Conservation (phyloP, 495 filamentous ascomycete genomes). For the Amorphotheca resinae region DNA sequence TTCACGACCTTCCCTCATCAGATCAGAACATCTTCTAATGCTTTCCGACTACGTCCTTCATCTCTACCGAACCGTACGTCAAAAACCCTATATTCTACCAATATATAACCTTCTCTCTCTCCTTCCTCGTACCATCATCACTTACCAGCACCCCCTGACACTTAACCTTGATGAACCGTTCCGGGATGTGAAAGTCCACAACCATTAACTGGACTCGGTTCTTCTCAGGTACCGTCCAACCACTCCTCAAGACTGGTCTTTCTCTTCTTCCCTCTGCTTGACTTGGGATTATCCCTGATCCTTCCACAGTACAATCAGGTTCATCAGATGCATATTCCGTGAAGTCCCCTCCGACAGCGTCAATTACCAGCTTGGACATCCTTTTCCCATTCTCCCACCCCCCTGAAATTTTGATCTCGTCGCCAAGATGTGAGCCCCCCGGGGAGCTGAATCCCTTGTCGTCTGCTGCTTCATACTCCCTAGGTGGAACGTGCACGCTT, state of each 20-base stretch:
- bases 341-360: not conserved
- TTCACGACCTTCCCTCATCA: no score
- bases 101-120: slow-evolving; percentile 13
- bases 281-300: not conserved
- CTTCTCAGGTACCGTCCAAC: slow-evolving; percentile 11
- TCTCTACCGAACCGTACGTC: no score
- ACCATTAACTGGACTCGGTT: slow-evolving; percentile 12
- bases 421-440: slow-evolving; percentile 1
- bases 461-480: slow-evolving; percentile 39
- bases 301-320: not conserved
- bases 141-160: slow-evolving; percentile 8
- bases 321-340: not conserved
- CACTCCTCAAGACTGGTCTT: not conserved
- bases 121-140: slow-evolving; percentile 9
- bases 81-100: slow-evolving; percentile 8
- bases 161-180: slow-evolving; percentile 17
- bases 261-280: not conserved
- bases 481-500: not conserved
- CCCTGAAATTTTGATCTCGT: not conserved
- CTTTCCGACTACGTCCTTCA: no score
- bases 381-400: slow-evolving; percentile 1
- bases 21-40: no score
- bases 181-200: slow-evolving; percentile 15
- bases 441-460: slow-evolving; percentile 38
- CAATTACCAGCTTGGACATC: not conserved